Evolutionary conservation across 164 flowering plant species (phyloP), one percentile per base, ranked within the genome.

Genomic region (Umbilicus rupestris): DNA sequence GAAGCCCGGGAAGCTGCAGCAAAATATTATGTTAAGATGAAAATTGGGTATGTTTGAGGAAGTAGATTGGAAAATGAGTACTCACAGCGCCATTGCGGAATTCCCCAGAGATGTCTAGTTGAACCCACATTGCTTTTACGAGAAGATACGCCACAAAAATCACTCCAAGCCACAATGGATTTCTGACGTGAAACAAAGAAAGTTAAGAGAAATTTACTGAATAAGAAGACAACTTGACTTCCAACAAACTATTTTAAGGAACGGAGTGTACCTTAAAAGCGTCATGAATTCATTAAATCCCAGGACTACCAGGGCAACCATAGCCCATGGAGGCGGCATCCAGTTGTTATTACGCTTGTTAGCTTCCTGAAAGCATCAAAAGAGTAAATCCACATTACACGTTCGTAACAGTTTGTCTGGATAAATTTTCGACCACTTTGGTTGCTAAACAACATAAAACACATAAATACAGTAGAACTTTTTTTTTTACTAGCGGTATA

Each of bases 251-350:
- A 58, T 41, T 58, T 39, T 46, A 16, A 68, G 3, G 28, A 24
- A 35, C n/a, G 55, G 29, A 37, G 57, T 24, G 26, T 79, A 92
- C 98, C 86, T 90, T 69, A 92, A 72, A 60, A 92, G 96, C 29
- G 89, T 84, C 96, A 92, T 92, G 52, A 92, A 92, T 76, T 92
- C 98, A 75, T 92, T 90, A 74, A 92, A 92, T 24, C 98, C 98
- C 22, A 92, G 77, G 64, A 90, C 47, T 71, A 86, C 28, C 78
- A 92, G 65, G 1, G 96, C 93, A 50, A 71, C 74, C 45, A 92
- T 85, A 66, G 96, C 98, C 98, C 98, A 92, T 74, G 96, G 89
- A 65, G 98, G 98, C 66, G 98, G 98, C 49, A 92, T 75, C 96
- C 90, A 87, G 84, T 87, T 90, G 84, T 88, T 92, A 66, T 70